A percentile compares a stretch with the other conserved stretches of the same genome.
Evolutionary conservation across 148 eudicot species (phyloP).

Genomic region (Dianthus caryophyllus): DNA sequence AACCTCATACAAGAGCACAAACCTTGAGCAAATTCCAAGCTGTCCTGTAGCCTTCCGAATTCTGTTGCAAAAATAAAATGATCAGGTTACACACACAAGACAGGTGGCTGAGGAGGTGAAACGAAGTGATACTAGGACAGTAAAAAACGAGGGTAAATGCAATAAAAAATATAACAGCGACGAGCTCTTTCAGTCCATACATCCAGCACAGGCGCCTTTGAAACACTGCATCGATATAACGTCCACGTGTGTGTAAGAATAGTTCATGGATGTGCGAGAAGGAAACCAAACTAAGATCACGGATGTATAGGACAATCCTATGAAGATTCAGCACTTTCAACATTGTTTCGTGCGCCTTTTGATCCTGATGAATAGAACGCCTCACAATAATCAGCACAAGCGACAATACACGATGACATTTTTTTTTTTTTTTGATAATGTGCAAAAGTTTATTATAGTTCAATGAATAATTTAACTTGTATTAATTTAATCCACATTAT

Average conservation of each 20-base stretch:
- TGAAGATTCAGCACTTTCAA: conserved; percentile 70
- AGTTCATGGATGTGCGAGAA: background rate
- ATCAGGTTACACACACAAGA: background rate
- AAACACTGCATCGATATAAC: conserved; percentile 33
- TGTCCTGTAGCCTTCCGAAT: conserved; percentile 55
- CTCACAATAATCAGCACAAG: conserved; percentile 1
- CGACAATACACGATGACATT: background rate
- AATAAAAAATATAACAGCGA: conserved; percentile 39
- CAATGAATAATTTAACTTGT: too few species aligned
- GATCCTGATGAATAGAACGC: conserved; percentile 49
- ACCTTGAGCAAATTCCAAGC: conserved; percentile 91
- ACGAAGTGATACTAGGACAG: background rate
- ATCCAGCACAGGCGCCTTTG: conserved; percentile 56
- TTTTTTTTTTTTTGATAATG: too few species aligned
- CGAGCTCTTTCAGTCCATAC: conserved; percentile 80
- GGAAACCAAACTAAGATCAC: conserved; percentile 11
- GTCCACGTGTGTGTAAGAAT: background rate
- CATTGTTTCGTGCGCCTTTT: conserved; percentile 92
- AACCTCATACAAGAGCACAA: conserved; percentile 15
- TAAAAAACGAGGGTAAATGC: background rate
- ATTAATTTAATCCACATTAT: too few species aligned
- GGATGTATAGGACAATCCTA: conserved; percentile 45
- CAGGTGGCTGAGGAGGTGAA: too few species aligned
- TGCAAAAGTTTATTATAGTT: too few species aligned
- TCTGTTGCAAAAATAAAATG: conserved; percentile 42